Base-by-base conservation (phyloP, 148 eudicot genomes). In the Diospyros kaki region DNA sequence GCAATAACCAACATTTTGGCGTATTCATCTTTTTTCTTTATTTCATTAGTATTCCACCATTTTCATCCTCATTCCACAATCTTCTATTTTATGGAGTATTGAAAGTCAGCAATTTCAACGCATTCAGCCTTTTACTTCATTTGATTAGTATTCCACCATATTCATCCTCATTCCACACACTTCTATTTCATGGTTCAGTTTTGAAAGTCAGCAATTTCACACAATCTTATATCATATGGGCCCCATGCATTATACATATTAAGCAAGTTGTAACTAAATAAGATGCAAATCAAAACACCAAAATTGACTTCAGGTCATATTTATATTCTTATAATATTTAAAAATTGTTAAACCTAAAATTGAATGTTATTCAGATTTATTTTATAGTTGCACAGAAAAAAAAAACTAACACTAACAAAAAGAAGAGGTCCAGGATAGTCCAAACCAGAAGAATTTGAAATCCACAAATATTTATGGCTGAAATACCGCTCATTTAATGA, bases 361-460 rank as follows among this genome's bases (percentile, higher is more conserved):
- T 64, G 61, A 74, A 64, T 64, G 56, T 69, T 64, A 52, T 73
- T 72, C 40, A 72, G 43, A 6, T 42, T 50, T 18, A 13, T 5
- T 61, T 60, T 56, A 63, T 45, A n/a, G 41, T 9, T 55, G 2
- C 28, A 28, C 28, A 6, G 59, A 48, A 48, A 48, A 48, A 48
- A 48, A 48, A 48, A 48, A 48, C 8, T 48, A 1, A 76, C 68
- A 69, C 68, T 58, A 48, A 5, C 76, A 74, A 39, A 51, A 48
- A 71, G 68, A 71, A 71, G n/a, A 44, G 56, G 75, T 70, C 70
- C 75, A 64, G 28, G 70, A 71, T 71, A 18, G 12, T 28, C 39
- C 55, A 64, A 71, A 71, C 43, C 13, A 59, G n/a, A 69, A 71
- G 70, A 48, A 63, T 55, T 70, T 50, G 18, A 70, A 76, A 61